Evolutionary conservation across 352 stramenopile genomes (phyloP), one percentile per base, ranked within the genome.

Genomic region (Phytophthora pseudosyringae): DNA sequence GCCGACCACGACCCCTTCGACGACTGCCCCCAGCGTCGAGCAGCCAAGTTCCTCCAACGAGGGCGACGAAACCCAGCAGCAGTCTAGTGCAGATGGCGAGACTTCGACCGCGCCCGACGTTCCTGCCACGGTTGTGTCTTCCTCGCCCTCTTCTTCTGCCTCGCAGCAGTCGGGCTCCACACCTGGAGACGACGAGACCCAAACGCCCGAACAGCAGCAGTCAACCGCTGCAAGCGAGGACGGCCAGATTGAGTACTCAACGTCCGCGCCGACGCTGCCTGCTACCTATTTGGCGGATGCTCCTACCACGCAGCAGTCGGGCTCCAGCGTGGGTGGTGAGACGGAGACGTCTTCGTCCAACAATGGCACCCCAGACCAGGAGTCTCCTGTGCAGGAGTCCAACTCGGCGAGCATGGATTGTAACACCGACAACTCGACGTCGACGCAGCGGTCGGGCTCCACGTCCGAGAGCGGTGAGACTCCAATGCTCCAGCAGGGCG

Each of bases 21-120:
- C 21, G 21, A 45, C 36, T 21, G 36, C 40, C n/a, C 38, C 50
- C 28, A 59, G 16, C 28, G 35, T 13, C 5, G 15, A 56, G 38
- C 55, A 61, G 6, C 29, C 41, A 33, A 54, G 50, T 11, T 51
- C 59, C 12, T 66, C 47, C 21, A 46, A 8, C 32, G 12, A 65
- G 26, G 18, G 35, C 41, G 56, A 50, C 16, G 56, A 58, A 38
- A 64, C 45, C 15, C 43, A 63, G 46, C 58, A 65, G 33, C 43
- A 58, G 38, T 49, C 55, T 21, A 56, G 44, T 40, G 46, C 44
- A 12, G 55, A 54, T 16, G 44, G 54, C n/a, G 56, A 59, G 29
- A 58, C 46, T 35, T 51, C 47, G 31, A 55, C 57, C 10, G 32
- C 46, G 12, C 58, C 48, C 32, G 50, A 67, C 41, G 43, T 16